Percentiles rank a stretch among this genome's conserved stretches.
Evolutionary conservation across 768 basidiomycete genomes (phyloP).

Genomic region (Mycena albidolilacea): DNA sequence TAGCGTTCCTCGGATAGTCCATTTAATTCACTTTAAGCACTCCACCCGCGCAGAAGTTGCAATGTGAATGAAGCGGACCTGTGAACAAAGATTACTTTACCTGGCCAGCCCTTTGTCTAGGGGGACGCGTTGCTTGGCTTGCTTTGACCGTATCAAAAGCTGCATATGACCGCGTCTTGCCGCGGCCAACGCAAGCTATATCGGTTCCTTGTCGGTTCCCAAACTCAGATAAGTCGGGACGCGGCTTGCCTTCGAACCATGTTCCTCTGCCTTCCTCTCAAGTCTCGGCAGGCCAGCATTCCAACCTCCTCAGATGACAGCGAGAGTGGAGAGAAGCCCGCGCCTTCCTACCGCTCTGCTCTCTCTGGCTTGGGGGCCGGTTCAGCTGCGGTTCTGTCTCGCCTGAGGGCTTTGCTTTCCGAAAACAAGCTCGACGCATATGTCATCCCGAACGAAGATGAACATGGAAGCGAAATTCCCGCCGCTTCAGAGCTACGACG

Average conservation of each 20-base stretch:
- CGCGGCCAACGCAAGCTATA: too few species aligned
- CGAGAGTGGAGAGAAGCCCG: not conserved
- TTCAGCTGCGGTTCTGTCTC: slow-evolving; percentile 26
- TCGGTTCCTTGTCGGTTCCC: too few species aligned
- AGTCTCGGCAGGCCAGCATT: slow-evolving; percentile 6
- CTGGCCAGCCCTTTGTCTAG: too few species aligned
- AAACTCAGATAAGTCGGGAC: too few species aligned
- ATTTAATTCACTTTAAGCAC: not conserved
- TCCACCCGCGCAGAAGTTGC: too few species aligned
- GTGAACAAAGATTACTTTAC: too few species aligned
- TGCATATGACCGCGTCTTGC: too few species aligned
- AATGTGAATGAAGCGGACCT: too few species aligned
- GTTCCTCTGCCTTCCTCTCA: slow-evolving; percentile 36
- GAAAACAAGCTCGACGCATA: slow-evolving; percentile 41
- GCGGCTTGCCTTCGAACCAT: slow-evolving; percentile 12
- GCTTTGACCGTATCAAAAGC: too few species aligned
- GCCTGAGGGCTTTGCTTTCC: slow-evolving; percentile 30
- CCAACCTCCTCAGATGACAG: not conserved
- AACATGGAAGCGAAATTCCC: slow-evolving; percentile 72
- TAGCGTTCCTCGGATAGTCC: slow-evolving; percentile 45
- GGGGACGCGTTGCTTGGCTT: too few species aligned
- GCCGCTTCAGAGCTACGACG: slow-evolving; percentile 67
- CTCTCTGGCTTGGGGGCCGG: slow-evolving; percentile 29
- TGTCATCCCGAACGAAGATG: slow-evolving; percentile 68
- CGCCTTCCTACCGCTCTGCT: slow-evolving; percentile 32